Percentiles rank a stretch among this genome's conserved stretches.
phyloP scores from a whole-genome alignment of 768 basidiomycete species.

The Pulveroboletus sp. region DNA sequence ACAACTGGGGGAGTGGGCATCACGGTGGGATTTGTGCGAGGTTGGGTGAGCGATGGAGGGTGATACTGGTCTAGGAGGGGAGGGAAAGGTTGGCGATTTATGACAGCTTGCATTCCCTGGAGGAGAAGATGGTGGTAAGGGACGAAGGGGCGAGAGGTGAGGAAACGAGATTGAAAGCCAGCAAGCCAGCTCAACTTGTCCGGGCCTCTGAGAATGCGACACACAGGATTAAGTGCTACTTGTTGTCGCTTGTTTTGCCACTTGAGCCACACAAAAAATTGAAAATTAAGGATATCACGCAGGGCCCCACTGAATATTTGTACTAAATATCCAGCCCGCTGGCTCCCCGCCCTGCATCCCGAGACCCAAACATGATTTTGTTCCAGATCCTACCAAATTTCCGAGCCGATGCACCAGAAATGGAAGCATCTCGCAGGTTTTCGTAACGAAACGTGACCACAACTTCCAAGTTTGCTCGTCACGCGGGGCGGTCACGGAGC shows the following conservation, averaged over 20 bases:
- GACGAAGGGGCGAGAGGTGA: conserved; percentile 11
- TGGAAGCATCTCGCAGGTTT: conserved; percentile 7
- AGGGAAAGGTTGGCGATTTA: conserved; percentile 56
- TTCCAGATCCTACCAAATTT: conserved; percentile 4
- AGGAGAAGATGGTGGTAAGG: conserved; percentile 48
- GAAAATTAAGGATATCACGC: not conserved
- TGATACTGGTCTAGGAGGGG: conserved; percentile 63
- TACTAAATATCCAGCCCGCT: not conserved
- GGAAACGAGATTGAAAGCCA: conserved; percentile 33
- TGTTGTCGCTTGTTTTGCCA: conserved; percentile 28
- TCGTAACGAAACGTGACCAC: conserved; percentile 26
- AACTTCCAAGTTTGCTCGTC: conserved; percentile 22
- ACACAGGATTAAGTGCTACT: conserved; percentile 29
- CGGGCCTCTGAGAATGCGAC: conserved; percentile 29
- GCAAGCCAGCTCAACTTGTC: conserved; percentile 31
- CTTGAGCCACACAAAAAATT: not conserved
- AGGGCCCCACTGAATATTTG: not conserved
- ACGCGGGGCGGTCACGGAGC: conserved; percentile 30
- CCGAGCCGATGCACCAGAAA: not conserved
- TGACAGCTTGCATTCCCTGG: conserved; percentile 67
- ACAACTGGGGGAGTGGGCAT: conserved; percentile 68
- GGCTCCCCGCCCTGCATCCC: not conserved
- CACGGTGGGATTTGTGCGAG: conserved; percentile 47
- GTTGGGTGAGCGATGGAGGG: conserved; percentile 49
- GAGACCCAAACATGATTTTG: not conserved